Base-by-base conservation (phyloP, 129 eudicot genomes). In the Solidago caesia region DNA sequence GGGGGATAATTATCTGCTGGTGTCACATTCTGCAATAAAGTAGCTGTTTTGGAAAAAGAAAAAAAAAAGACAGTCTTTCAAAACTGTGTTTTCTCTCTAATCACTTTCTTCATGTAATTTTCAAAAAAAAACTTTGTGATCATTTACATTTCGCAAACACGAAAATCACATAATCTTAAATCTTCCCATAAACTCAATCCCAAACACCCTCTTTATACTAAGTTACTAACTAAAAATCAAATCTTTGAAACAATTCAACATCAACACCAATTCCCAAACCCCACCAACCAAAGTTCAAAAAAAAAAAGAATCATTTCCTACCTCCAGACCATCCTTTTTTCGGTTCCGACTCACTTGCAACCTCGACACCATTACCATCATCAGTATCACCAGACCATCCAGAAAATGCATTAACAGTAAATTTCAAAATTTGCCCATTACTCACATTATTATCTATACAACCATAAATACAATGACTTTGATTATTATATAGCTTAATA, bases 311-410 rank as follows among this genome's bases (percentile, higher is more conserved):
- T 61, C 67, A 65, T 65, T n/a, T 60, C 84, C 79, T 86, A 92
- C 98, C 96, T 78, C 81, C 83, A 70, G 79, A 67, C 84, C 89
- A 83, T 0, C 62, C 71, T 29, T 73, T 79, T 21, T 86, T 86
- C 60, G 58, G 67, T 3, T 68, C 51, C 14, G 85, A 43, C 55
- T 86, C 87, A 48, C 69, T 68, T n/a, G 79, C 44, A 55, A 58
- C 77, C 26, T 72, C 91, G 12, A 49, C 72, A 1, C 66, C 87
- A 73, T 87, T 85, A 73, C 67, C 84, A 56, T 15, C 61, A 56
- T 56, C 61, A 56, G 15, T 56, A 27, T 71, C 82, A 70, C 70
- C 88, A 44, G 89, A 79, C 94, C 91, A 84, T 3, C 89, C 96
- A 27, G 96, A 81, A 60, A 81, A 85, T 42, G 64, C 87, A 74